Percentiles rank a stretch among this genome's conserved stretches.
Evolutionary conservation across 2,329 filamentous ascomycete species (phyloP).

Genomic region (Aphanocladium album): DNA sequence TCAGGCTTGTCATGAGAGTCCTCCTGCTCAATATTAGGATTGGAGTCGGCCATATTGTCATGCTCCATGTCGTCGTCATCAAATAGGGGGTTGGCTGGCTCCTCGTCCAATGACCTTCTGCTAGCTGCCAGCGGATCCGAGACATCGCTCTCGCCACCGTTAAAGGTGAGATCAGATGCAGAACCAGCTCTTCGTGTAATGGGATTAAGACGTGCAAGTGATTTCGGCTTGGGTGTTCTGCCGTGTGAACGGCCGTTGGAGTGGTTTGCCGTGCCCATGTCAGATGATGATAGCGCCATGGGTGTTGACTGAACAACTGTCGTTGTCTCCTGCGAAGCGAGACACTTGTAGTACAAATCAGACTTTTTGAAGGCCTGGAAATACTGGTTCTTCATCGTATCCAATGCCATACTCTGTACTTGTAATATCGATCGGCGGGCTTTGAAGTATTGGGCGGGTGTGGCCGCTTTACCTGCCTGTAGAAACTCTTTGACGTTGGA

Average conservation of each 20-base stretch:
- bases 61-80: conserved; percentile 77
- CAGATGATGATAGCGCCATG: conserved; percentile 19
- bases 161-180: conserved; percentile 40
- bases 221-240: conserved; percentile 39
- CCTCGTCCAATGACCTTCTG: conserved; percentile 68
- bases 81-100: conserved; percentile 53
- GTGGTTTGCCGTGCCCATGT: background rate
- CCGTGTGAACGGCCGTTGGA: conserved; percentile 25
- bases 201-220: conserved; percentile 39
- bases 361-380: conserved; percentile 87
- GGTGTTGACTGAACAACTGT: conserved; percentile 30
- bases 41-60: conserved; percentile 64
- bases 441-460: conserved; percentile 73
- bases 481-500: conserved; percentile 72
- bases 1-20: conserved; percentile 55
- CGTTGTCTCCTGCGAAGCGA: conserved; percentile 74
- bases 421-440: conserved; percentile 77
- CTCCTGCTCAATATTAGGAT: conserved; percentile 74
- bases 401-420: conserved; percentile 76
- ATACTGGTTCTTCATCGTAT: conserved; percentile 75
- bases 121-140: conserved; percentile 37
- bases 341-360: conserved; percentile 92
- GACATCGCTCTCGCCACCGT: conserved; percentile 33
- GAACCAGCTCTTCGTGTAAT: conserved; percentile 42
- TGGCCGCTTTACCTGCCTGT: conserved; percentile 68